Percentiles rank a stretch among this genome's conserved stretches.
Conservation (phyloP, 768 basidiomycete species). For the Paxillus ammoniavirescens region DNA sequence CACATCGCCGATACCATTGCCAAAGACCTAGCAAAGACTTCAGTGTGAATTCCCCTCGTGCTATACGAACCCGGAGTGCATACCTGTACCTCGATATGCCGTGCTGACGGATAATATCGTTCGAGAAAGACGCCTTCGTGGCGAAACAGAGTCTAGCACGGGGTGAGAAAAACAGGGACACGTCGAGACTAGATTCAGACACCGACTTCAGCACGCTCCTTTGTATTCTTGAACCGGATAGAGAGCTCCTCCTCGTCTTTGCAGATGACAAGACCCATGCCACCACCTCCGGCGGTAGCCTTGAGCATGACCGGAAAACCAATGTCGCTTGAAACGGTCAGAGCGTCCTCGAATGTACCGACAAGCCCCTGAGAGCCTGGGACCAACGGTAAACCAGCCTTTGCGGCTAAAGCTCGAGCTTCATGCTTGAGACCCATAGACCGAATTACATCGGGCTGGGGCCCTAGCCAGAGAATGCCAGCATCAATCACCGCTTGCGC, state of each 20-base stretch:
- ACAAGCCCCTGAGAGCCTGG: slow-evolving; percentile 57
- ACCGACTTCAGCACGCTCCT: slow-evolving; percentile 45
- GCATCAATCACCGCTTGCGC: slow-evolving; percentile 43
- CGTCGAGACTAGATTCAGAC: not conserved
- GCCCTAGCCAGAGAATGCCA: slow-evolving; percentile 60
- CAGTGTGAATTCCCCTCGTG: not conserved
- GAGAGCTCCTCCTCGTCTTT: slow-evolving; percentile 37
- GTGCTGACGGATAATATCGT: slow-evolving; percentile 49
- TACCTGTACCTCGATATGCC: slow-evolving; percentile 70
- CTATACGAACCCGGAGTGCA: not conserved
- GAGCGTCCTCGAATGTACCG: slow-evolving; percentile 38
- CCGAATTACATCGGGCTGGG: slow-evolving; percentile 46
- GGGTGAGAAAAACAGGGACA: not conserved
- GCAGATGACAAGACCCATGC: slow-evolving; percentile 64
- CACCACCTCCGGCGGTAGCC: slow-evolving; percentile 68
- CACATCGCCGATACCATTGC: slow-evolving; percentile 57
- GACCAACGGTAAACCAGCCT: slow-evolving; percentile 52
- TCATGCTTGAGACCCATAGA: slow-evolving; percentile 65
- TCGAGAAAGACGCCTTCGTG: slow-evolving; percentile 58
- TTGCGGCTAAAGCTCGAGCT: slow-evolving; percentile 43
- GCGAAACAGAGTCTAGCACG: slow-evolving; percentile 44
- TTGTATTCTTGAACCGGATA: slow-evolving; percentile 35
- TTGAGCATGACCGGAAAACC: slow-evolving; percentile 68
- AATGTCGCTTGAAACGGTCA: slow-evolving; percentile 37
- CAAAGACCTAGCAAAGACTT: slow-evolving; percentile 51